Conservation (phyloP, 129 eudicot species). For the Flaveria robusta region DNA sequence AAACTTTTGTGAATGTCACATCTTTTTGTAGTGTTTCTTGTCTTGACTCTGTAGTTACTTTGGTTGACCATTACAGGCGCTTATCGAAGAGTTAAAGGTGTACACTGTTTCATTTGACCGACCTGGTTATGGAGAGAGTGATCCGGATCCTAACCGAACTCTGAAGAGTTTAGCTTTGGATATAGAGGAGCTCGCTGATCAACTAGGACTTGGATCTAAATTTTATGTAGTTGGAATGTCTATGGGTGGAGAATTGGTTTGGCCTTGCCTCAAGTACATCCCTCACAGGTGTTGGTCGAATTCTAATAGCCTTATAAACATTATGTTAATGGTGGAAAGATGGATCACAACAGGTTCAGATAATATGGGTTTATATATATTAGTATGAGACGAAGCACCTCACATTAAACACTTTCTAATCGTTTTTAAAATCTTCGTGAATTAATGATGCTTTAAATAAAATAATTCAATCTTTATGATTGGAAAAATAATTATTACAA, state of each 20-base stretch:
- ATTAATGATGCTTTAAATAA: not conserved
- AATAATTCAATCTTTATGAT: too few species aligned
- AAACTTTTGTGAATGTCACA: too few species aligned
- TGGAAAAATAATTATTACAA: not conserved
- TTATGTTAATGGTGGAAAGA: not conserved
- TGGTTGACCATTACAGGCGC: conserved; percentile 39
- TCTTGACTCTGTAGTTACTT: too few species aligned
- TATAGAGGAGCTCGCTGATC: conserved; percentile 66
- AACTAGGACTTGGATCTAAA: conserved; percentile 55
- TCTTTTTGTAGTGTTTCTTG: too few species aligned
- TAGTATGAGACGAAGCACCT: not conserved
- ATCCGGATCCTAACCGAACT: conserved; percentile 62
- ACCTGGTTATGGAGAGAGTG: conserved; percentile 92
- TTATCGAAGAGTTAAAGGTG: conserved; percentile 54
- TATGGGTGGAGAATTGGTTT: conserved; percentile 67
- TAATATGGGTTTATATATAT: not conserved
- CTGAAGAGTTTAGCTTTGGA: conserved; percentile 55
- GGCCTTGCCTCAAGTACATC: conserved; percentile 72
- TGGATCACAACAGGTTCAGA: not conserved
- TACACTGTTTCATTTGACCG: conserved; percentile 68
- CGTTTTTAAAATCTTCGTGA: not conserved
- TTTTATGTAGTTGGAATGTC: conserved; percentile 61
- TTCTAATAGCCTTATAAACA: not conserved
- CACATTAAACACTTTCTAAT: not conserved
- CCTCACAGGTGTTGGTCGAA: conserved; percentile 50